phyloP scores from a whole-genome alignment of 1,284 basidiomycete species.

The Mycosarcoma maydis region DNA sequence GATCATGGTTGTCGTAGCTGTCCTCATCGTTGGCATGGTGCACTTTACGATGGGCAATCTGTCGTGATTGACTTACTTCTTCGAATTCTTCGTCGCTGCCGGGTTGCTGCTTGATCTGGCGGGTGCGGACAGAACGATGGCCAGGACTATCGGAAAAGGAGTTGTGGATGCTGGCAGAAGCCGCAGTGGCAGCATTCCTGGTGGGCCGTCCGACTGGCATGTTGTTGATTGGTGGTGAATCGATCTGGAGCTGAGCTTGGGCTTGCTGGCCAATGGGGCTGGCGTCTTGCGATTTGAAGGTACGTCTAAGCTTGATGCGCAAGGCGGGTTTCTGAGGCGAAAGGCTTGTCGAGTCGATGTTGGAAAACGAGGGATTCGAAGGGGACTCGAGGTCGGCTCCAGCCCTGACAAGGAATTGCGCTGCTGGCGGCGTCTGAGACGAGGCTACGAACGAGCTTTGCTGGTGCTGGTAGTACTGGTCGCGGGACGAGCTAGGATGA shows the following conservation, averaged over 20 bases:
- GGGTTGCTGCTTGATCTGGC: slow-evolving; percentile 25
- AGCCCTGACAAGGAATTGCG: slow-evolving; percentile 2
- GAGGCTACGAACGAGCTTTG: slow-evolving; percentile 2
- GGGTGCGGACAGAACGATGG: slow-evolving; percentile 10
- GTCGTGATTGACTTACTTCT: slow-evolving; percentile 25
- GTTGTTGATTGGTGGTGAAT: slow-evolving; percentile 11
- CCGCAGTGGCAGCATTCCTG: slow-evolving; percentile 21
- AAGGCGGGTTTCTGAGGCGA: slow-evolving; percentile 16
- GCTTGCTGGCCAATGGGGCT: slow-evolving; percentile 28
- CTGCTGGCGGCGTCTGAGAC: not conserved
- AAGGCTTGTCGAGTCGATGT: slow-evolving; percentile 2
- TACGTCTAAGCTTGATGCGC: slow-evolving; percentile 30
- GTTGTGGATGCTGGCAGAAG: slow-evolving; percentile 21
- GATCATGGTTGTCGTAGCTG: too few relatives aligned
- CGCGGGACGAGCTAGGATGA: not conserved
- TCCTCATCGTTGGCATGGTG: not conserved
- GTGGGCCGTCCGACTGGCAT: slow-evolving; percentile 14
- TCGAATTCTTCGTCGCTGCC: slow-evolving; percentile 40
- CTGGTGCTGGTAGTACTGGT: slow-evolving; percentile 1
- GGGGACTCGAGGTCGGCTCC: slow-evolving; percentile 8
- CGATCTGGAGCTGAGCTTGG: slow-evolving; percentile 34
- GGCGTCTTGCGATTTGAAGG: slow-evolving; percentile 14
- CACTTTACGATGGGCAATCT: too few relatives aligned
- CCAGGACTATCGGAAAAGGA: slow-evolving; percentile 7
- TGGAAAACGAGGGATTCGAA: slow-evolving; percentile 15